Evolutionary conservation across 352 stramenopile species (phyloP).

Genomic region (Globisporangium rhizosaccharum): DNA sequence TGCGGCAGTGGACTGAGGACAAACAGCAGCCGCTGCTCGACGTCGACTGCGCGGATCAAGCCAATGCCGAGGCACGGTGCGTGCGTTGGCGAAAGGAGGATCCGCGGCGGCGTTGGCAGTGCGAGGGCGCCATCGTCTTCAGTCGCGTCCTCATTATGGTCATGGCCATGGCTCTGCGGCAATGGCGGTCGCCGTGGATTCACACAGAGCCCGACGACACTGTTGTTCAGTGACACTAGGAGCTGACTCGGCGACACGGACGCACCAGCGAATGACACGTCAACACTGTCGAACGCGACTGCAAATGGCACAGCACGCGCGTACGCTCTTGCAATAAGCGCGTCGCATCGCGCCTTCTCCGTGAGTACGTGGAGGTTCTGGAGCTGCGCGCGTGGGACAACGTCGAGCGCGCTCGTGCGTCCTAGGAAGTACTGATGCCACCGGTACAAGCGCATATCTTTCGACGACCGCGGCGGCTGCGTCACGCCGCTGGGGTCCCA

Average conservation of each 20-base stretch:
- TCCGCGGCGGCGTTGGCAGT: conserved; percentile 27
- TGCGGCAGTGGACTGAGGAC: conserved; percentile 65
- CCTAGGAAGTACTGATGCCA: conserved; percentile 78
- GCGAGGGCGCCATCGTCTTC: conserved; percentile 10
- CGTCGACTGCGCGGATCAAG: conserved; percentile 62
- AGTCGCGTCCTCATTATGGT: neutral
- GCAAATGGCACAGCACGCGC: conserved; percentile 33
- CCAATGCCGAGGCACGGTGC: conserved; percentile 63
- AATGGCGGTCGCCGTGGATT: conserved; percentile 19
- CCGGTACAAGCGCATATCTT: conserved; percentile 78
- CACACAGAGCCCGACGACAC: conserved; percentile 70
- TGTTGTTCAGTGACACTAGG: conserved; percentile 66
- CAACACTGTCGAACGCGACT: conserved; percentile 53
- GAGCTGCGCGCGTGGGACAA: conserved; percentile 29
- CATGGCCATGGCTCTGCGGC: neutral
- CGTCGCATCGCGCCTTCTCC: conserved; percentile 60
- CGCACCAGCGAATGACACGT: conserved; percentile 49
- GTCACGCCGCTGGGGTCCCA: conserved; percentile 63
- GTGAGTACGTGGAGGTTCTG: conserved; percentile 69
- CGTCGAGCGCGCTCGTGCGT: conserved; percentile 19
- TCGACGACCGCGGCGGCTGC: conserved; percentile 67
- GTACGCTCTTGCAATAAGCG: conserved; percentile 51
- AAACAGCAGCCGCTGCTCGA: conserved; percentile 42
- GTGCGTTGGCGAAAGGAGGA: conserved; percentile 45
- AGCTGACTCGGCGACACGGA: conserved; percentile 71